A percentile compares a stretch with the other conserved stretches of the same genome.
These are phyloP conservation scores for Ilyonectria sp. DNA, from an alignment of 2,329 filamentous ascomycete genomes.

Conservation along the genomic window DNA sequence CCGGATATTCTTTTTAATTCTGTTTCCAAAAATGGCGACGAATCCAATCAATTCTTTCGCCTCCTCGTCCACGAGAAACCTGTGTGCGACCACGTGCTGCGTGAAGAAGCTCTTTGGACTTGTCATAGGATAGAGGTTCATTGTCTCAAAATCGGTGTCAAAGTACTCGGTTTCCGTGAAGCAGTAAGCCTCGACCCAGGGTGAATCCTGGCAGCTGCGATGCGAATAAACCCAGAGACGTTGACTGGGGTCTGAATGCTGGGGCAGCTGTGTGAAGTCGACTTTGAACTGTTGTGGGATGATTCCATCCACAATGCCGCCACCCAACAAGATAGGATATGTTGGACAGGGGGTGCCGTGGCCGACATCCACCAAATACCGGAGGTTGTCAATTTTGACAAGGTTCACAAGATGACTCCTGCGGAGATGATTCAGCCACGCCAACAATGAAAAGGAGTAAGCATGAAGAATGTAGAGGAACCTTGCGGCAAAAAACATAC, in stretches of 20 bases:
- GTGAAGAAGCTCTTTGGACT: constrained; percentile 31
- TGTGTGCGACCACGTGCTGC: constrained; percentile 21
- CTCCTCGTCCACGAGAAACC: constrained; percentile 9
- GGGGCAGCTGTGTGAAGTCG: constrained; percentile 20
- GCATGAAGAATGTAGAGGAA: background rate
- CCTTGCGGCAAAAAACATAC: background rate
- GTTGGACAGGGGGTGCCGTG: constrained; percentile 24
- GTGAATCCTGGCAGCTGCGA: background rate
- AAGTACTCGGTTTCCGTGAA: constrained; percentile 28
- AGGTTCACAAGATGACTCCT: constrained; percentile 24
- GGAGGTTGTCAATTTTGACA: constrained; percentile 14
- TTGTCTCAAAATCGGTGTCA: constrained; percentile 22
- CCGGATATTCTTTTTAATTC: constrained; percentile 9
- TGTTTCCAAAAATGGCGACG: constrained; percentile 7
- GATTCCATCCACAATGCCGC: constrained; percentile 12
- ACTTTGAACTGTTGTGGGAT: constrained; percentile 14
- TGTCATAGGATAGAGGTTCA: constrained; percentile 27
- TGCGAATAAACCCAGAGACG: constrained; percentile 30
- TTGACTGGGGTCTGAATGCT: constrained; percentile 13
- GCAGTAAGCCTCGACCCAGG: constrained; percentile 24
- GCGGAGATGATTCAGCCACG: background rate
- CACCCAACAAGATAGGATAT: constrained; percentile 12
- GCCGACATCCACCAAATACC: constrained; percentile 26
- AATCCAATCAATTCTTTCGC: constrained; percentile 7
- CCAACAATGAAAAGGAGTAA: background rate